phyloP scores from a whole-genome alignment of 208 protist genomes.

The Leishmania tropica region DNA sequence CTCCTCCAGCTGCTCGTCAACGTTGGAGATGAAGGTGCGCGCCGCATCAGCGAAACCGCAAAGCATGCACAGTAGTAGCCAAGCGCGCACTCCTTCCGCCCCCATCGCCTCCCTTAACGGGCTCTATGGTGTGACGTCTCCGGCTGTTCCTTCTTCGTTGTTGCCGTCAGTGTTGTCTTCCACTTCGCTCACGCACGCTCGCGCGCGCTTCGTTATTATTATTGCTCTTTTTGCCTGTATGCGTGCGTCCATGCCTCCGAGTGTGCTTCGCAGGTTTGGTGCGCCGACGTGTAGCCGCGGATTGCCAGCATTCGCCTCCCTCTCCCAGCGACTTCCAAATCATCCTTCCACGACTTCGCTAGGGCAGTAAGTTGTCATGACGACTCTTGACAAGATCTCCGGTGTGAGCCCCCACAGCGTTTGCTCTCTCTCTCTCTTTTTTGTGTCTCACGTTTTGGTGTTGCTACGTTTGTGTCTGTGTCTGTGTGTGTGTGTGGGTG shows the following conservation, averaged over 20 bases:
- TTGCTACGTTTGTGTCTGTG: background rate
- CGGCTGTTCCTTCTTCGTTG: background rate
- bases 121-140: background rate
- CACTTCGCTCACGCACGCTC: background rate
- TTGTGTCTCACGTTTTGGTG: background rate
- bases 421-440: too few species aligned
- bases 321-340: background rate
- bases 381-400: too few species aligned
- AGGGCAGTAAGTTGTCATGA: too few species aligned
- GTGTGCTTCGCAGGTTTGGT: background rate
- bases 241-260: slow-evolving; percentile 1
- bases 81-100: background rate
- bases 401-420: too few species aligned
- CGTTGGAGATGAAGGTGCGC: slow-evolving; percentile 77
- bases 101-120: background rate
- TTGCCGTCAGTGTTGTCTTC: background rate
- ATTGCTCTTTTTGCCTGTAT: background rate
- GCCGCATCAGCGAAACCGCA: slow-evolving; percentile 43
- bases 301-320: background rate
- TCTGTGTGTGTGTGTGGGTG: slow-evolving; percentile 14
- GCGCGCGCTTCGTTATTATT: background rate
- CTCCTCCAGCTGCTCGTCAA: slow-evolving; percentile 85
- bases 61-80: slow-evolving; percentile 4
- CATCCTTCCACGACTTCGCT: too few species aligned
- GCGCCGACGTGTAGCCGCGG: background rate